Evolutionary conservation across 805 yeast genomes (phyloP).

Genomic region (Ogataea degrootiae): DNA sequence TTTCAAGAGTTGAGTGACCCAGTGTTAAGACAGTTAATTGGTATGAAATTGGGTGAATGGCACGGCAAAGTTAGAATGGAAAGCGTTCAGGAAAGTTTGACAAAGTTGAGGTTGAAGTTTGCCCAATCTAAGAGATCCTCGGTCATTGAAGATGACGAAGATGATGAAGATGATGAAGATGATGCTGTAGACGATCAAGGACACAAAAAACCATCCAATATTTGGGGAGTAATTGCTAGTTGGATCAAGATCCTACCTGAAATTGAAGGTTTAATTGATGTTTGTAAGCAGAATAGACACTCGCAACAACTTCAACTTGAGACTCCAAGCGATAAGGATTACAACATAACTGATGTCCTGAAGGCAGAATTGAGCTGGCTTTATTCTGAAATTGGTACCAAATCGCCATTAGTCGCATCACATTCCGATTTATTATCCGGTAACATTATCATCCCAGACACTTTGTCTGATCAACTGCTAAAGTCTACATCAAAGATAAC

Average conservation of each 20-base stretch:
- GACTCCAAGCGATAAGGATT: constrained; percentile 1
- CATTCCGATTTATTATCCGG: constrained; percentile 77
- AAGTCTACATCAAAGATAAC: constrained; percentile 13
- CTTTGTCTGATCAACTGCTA: constrained; percentile 14
- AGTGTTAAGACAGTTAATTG: constrained; percentile 50
- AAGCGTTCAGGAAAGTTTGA: constrained; percentile 44
- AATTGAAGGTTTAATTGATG: constrained; percentile 33
- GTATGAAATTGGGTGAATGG: constrained; percentile 68
- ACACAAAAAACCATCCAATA: constrained; percentile 32
- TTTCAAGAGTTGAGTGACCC: constrained; percentile 49
- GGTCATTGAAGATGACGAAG: not conserved
- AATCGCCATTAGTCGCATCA: constrained; percentile 55
- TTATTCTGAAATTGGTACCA: constrained; percentile 31
- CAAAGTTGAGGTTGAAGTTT: constrained; percentile 31
- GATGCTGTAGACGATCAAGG: not conserved
- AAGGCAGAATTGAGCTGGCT: constrained; percentile 54
- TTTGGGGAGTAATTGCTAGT: constrained; percentile 56
- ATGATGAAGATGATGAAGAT: not conserved
- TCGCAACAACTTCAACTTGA: constrained; percentile 11
- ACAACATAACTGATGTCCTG: constrained; percentile 33
- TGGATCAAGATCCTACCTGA: constrained; percentile 65
- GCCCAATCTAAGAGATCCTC: not conserved
- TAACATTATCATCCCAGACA: constrained; percentile 57
- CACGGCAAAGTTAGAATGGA: constrained; percentile 46
- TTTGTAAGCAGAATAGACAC: constrained; percentile 34